Conservation (phyloP, 2,329 filamentous ascomycete species). For the Fusarium algeriense region DNA sequence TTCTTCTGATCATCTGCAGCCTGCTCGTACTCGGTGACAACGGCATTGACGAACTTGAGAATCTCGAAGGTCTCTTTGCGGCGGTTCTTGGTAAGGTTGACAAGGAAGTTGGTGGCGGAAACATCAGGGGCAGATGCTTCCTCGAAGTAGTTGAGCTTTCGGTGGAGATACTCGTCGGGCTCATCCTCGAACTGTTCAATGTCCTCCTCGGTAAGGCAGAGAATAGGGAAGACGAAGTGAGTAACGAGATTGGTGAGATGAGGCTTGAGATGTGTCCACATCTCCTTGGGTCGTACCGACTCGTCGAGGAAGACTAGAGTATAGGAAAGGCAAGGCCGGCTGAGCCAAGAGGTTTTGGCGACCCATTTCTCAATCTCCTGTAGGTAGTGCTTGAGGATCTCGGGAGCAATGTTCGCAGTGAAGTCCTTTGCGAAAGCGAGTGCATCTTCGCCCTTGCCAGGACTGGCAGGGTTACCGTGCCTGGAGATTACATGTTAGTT, state of each 20-base stretch:
- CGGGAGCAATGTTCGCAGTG: slow-evolving; percentile 89
- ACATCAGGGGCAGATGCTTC: slow-evolving; percentile 96
- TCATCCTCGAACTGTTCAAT: slow-evolving; percentile 94
- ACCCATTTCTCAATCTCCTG: slow-evolving; percentile 98
- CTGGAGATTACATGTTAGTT: slow-evolving; percentile 58
- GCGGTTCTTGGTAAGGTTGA: slow-evolving; percentile 92
- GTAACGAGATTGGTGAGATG: slow-evolving; percentile 94
- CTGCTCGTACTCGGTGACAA: slow-evolving; percentile 92
- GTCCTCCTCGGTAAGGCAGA: slow-evolving; percentile 93
- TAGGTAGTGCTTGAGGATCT: slow-evolving; percentile 95
- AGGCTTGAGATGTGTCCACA: slow-evolving; percentile 94
- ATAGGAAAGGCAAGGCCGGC: slow-evolving; percentile 92
- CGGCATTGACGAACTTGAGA: slow-evolving; percentile 91
- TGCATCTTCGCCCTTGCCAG: slow-evolving; percentile 82
- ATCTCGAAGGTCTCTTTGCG: slow-evolving; percentile 97
- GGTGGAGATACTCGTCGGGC: slow-evolving; percentile 95
- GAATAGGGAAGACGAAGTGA: slow-evolving; percentile 93
- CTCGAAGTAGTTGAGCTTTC: slow-evolving; percentile 98
- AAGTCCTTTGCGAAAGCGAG: slow-evolving; percentile 90
- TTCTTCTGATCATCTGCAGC: slow-evolving; percentile 91
- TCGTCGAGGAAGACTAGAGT: slow-evolving; percentile 96
- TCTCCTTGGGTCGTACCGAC: slow-evolving; percentile 95
- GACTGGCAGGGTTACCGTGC: slow-evolving; percentile 86
- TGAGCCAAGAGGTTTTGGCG: slow-evolving; percentile 92
- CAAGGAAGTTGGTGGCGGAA: slow-evolving; percentile 94